Base-by-base conservation (phyloP, 2,329 filamentous ascomycete species). In the Cercospora canescens region DNA sequence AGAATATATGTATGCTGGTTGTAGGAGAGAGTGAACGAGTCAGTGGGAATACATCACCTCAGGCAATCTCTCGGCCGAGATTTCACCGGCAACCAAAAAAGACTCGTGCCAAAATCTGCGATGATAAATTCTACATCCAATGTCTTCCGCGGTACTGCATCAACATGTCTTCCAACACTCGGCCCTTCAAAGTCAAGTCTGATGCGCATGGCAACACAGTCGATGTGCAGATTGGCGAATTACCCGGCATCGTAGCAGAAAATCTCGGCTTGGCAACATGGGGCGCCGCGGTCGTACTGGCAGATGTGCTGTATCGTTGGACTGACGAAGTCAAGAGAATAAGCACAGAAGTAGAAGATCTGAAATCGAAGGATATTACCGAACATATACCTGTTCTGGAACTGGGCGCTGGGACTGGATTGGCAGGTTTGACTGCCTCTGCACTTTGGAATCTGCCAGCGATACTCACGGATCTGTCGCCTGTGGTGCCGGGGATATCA, bases 181-280 rank as follows among this genome's bases (percentile, higher is more conserved):
- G 94, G 77, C 93, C 96, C 80, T 94, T 97, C 86, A 95, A 95
- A 85, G 85, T 97, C 63, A 92, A 96, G 74, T 93, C 91, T 78
- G 90, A 68, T 39, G 58, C 60, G 8, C 16, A 54, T 14, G 59
- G 60, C 9, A 28, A 39, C 48, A 63, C 55, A 21, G 39, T 69
- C 24, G 34, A 50, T 34, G 64, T 72, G 37, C 60, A 68, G n/a
- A 71, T 72, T 41, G 64, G 64, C 58, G 69, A 72, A 60, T 63
- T 67, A 14, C 66, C 67, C 3, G 67, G 64, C 16, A 58, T 70
- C 18, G 62, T 64, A 45, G 77, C 78, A 16, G 75, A 80, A 57
- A 77, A 78, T 52, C 74, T 79, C n/a, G 67, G 71, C 16, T 70
- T 80, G n/a, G 72, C 75, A 60, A 80, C 78, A 18, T 80, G 78